phyloP scores from a whole-genome alignment of 1,284 basidiomycete genomes.

The Ustilago trichophora region DNA sequence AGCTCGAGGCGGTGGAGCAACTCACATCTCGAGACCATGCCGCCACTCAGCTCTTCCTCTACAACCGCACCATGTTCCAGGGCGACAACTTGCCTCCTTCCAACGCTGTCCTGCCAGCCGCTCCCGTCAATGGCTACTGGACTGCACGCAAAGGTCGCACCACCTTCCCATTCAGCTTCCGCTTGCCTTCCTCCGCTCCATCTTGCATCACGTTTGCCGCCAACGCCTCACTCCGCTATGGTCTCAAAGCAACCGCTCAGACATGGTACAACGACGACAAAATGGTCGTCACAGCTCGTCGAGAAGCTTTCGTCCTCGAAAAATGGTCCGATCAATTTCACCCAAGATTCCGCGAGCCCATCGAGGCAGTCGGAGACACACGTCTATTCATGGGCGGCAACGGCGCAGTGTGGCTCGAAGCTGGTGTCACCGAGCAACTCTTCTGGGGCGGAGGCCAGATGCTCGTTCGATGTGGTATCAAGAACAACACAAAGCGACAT shows the following conservation, averaged over 20 bases:
- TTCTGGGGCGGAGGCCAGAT: conserved; percentile 55
- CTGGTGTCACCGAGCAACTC: conserved; percentile 48
- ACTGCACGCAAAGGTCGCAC: conserved; percentile 59
- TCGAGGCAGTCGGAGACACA: conserved; percentile 58
- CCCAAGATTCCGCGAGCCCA: conserved; percentile 42
- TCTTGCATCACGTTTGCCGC: conserved; percentile 57
- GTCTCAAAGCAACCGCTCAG: conserved; percentile 57
- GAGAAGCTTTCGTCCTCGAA: conserved; percentile 59
- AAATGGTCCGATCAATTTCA: conserved; percentile 52
- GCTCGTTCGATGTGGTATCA: conserved; percentile 53
- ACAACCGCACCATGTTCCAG: conserved; percentile 60
- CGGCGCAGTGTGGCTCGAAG: conserved; percentile 62
- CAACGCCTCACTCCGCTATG: conserved; percentile 55
- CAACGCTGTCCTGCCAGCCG: conserved; percentile 57
- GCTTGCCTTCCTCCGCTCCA: conserved; percentile 50
- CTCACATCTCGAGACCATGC: conserved; percentile 60
- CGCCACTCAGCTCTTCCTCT: conserved; percentile 59
- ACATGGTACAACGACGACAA: conserved; percentile 58
- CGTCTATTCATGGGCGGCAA: conserved; percentile 62
- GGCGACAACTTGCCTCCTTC: conserved; percentile 59
- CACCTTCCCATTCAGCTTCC: conserved; percentile 58
- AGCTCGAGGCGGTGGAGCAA: conserved; percentile 57
- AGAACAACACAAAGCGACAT: conserved; percentile 61
- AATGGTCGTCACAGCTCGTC: conserved; percentile 49
- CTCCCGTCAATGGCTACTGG: conserved; percentile 58